phyloP scores from a whole-genome alignment of 805 yeast species.

The Danielozyma ontarioensis region DNA sequence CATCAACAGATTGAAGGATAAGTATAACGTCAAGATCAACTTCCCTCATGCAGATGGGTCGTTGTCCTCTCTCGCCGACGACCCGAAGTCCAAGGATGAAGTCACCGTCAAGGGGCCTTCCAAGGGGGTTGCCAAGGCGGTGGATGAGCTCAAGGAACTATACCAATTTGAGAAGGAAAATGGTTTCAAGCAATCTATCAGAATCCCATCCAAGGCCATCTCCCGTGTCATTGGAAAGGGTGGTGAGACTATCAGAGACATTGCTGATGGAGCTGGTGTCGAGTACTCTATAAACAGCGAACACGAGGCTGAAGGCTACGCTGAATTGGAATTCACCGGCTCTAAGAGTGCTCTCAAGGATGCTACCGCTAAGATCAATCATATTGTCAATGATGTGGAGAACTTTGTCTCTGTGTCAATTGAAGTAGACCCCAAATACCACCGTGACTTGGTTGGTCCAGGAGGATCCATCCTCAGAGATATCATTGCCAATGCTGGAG shows the following conservation, averaged over 20 bases:
- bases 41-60: constrained; percentile 49
- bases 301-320: constrained; percentile 45
- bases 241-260: constrained; percentile 79
- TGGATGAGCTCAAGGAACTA: constrained; percentile 78
- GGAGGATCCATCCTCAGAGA: constrained; percentile 70
- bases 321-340: constrained; percentile 71
- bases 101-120: constrained; percentile 83
- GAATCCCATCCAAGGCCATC: constrained; percentile 69
- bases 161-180: constrained; percentile 83
- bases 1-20: constrained; percentile 79
- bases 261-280: constrained; percentile 65
- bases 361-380: constrained; percentile 60
- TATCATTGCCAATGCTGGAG: constrained; percentile 75
- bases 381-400: constrained; percentile 59
- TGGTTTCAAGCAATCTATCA: constrained; percentile 59
- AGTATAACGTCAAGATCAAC: constrained; percentile 74
- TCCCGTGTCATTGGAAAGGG: constrained; percentile 84
- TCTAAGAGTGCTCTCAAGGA: constrained; percentile 67
- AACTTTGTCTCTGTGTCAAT: constrained; percentile 55
- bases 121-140: constrained; percentile 77
- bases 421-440: constrained; percentile 68
- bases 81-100: constrained; percentile 51
- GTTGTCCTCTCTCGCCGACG: constrained; percentile 19
- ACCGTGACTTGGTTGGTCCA: constrained; percentile 71
- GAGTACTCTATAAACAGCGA: constrained; percentile 45